phyloP scores from a whole-genome alignment of 148 eudicot species.

The Vaccinium vitisidaea region DNA sequence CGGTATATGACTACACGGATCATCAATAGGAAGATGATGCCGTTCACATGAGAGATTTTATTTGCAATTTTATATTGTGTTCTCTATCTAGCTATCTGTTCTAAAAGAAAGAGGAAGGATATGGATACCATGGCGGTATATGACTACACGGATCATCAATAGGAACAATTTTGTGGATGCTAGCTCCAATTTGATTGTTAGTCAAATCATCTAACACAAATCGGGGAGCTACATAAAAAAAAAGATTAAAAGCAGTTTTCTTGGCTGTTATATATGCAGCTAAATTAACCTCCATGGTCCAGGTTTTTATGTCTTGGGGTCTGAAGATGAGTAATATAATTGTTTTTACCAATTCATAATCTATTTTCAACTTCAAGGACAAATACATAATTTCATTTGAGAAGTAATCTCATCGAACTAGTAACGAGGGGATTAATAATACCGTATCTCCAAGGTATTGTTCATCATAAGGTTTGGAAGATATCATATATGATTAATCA shows the following conservation, averaged over 20 bases:
- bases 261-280: not conserved
- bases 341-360: not conserved
- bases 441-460: not conserved
- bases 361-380: not conserved
- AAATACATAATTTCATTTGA: not conserved
- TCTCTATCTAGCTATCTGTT: not conserved
- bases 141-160: not conserved
- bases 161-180: not conserved
- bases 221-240: not conserved
- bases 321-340: too few species aligned
- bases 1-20: not conserved
- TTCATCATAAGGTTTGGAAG: not conserved
- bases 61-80: not conserved
- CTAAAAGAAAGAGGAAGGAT: not conserved
- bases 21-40: not conserved
- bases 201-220: not conserved
- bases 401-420: not conserved
- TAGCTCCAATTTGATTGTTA: not conserved
- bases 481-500: not conserved
- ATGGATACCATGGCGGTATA: not conserved
- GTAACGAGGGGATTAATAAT: not conserved
- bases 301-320: not conserved
- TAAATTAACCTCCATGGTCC: not conserved
- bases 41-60: not conserved
- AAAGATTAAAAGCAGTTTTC: not conserved